Conservation (phyloP, 2,329 filamentous ascomycete genomes). For the Trichoderma semiorbis region DNA sequence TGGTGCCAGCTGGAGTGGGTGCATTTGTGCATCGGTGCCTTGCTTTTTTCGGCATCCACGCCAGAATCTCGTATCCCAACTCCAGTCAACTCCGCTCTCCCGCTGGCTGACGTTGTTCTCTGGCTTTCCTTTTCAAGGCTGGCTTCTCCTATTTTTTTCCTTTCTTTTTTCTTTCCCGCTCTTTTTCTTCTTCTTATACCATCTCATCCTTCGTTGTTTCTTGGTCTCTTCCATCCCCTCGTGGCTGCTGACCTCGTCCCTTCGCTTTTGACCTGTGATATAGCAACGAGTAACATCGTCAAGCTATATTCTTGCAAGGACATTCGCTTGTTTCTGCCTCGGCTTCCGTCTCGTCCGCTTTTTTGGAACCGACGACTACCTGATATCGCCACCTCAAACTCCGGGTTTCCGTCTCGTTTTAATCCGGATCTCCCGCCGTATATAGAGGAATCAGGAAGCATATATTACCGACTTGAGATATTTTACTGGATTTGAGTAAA, state of each 20-base stretch:
- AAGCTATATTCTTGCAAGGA: background rate
- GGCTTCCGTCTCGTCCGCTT: slow-evolving; percentile 5
- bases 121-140: background rate
- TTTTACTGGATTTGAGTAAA: background rate
- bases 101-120: slow-evolving; percentile 2
- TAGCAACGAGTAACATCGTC: background rate
- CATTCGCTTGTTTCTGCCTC: slow-evolving; percentile 5
- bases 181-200: background rate
- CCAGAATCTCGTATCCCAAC: slow-evolving; percentile 7
- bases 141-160: background rate
- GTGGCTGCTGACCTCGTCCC: background rate
- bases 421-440: background rate
- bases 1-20: background rate
- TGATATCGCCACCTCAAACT: background rate
- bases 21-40: background rate
- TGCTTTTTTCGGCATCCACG: slow-evolving; percentile 8
- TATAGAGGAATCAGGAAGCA: background rate
- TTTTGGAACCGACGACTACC: background rate
- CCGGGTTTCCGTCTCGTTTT: background rate
- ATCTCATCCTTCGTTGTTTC: background rate
- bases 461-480: background rate
- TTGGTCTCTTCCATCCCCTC: background rate
- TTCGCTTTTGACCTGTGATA: background rate
- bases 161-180: background rate
- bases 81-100: background rate